Base-by-base conservation (phyloP, 75 land plant genomes). In the Selaginella tamariscina region DNA sequence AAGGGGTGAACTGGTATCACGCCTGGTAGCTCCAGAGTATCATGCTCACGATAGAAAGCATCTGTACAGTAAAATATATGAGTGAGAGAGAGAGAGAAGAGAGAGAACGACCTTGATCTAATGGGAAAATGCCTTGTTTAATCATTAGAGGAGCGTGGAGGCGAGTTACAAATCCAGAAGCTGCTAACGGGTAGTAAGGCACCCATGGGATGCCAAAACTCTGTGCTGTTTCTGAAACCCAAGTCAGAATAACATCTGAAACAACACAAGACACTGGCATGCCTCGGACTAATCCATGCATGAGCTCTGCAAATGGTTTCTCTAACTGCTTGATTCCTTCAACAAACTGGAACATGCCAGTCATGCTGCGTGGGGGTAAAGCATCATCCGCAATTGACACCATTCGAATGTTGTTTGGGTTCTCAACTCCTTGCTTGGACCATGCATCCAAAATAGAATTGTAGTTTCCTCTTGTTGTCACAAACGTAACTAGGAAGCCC, bases 401-500 rank as follows among this genome's bases (percentile, higher is more conserved):
- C 49, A 39, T 39, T 39, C 15, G 49, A 15, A 39, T 39, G 49
- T n/a, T n/a, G n/a, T n/a, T n/a, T n/a, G n/a, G n/a, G n/a, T n/a
- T n/a, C n/a, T n/a, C n/a, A n/a, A n/a, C n/a, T n/a, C n/a, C n/a
- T n/a, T n/a, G n/a, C n/a, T n/a, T n/a, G n/a, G n/a, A n/a, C n/a
- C n/a, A n/a, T n/a, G n/a, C n/a, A n/a, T n/a, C n/a, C n/a, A n/a
- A n/a, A n/a, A n/a, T n/a, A n/a, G n/a, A n/a, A n/a, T n/a, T n/a
- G n/a, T n/a, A n/a, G n/a, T n/a, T n/a, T n/a, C n/a, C n/a, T n/a
- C n/a, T n/a, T 1, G 68, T 66, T 49, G 15, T 66, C 2, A 66
- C 15, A 22, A 66, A 66, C 2, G 68, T 66, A 28, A 66, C 23
- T 26, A 66, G 2, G 23, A 66, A 26, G 18, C 59, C 59, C 23